phyloP scores from a whole-genome alignment of 768 basidiomycete genomes.

The Crassisporium funariophilum region DNA sequence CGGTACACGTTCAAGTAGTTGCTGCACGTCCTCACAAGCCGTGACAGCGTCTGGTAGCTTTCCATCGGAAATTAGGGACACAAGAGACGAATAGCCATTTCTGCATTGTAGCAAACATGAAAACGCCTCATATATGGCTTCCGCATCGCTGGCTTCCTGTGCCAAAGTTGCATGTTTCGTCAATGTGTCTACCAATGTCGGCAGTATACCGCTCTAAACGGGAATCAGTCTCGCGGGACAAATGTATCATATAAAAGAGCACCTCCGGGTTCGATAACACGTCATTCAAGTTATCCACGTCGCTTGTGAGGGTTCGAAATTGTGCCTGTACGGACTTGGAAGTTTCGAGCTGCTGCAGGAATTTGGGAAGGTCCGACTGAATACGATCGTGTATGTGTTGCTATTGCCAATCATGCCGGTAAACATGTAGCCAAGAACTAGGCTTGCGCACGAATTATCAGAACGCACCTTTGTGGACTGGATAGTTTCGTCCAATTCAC shows the following conservation, averaged over 20 bases:
- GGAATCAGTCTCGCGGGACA: slow-evolving; percentile 6
- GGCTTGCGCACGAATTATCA: not conserved
- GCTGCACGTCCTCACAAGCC: slow-evolving; percentile 43
- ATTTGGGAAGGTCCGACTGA: slow-evolving; percentile 59
- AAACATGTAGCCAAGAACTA: not conserved
- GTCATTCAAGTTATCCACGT: slow-evolving; percentile 54
- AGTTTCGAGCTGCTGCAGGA: slow-evolving; percentile 63
- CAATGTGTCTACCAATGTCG: slow-evolving; percentile 56
- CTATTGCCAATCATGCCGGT: slow-evolving; percentile 37
- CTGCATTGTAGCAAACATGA: slow-evolving; percentile 58
- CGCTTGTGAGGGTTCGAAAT: slow-evolving; percentile 47
- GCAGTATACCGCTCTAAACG: slow-evolving; percentile 67
- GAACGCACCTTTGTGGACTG: slow-evolving; percentile 64
- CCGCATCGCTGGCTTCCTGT: slow-evolving; percentile 61
- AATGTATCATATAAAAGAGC: slow-evolving; percentile 5
- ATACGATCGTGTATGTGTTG: slow-evolving; percentile 74
- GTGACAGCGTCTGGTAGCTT: slow-evolving; percentile 64
- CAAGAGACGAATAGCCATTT: slow-evolving; percentile 45
- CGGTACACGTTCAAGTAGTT: slow-evolving; percentile 49
- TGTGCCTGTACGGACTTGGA: slow-evolving; percentile 68
- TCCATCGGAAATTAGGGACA: slow-evolving; percentile 52
- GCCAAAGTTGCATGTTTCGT: slow-evolving; percentile 62
- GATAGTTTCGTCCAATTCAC: slow-evolving; percentile 74
- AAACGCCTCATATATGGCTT: slow-evolving; percentile 50
- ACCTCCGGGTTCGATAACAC: slow-evolving; percentile 65